Evolutionary conservation across 2,329 filamentous ascomycete species (phyloP), one percentile per base, ranked within the genome.

Genomic region (Fusarium scirpi): DNA sequence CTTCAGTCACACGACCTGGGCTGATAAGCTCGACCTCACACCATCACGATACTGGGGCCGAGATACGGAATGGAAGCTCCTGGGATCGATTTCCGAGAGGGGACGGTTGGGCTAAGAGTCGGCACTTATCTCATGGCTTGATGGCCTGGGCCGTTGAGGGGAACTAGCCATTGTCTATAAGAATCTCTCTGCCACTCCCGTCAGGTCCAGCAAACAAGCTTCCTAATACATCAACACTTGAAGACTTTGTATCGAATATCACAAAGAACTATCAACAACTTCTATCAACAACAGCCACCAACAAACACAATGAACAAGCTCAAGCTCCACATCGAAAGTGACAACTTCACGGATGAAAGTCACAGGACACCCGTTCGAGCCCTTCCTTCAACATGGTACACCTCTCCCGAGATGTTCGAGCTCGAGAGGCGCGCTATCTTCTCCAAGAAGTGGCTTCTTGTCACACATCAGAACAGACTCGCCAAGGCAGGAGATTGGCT

Each of bases 381-480:
- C 29, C 77, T 88, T 2, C 86, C 86, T 3, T 80, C 51, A 8
- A 83, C 83, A 20, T 88, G 85, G 86, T 88, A 85, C 73, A 80
- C 78, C 11, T 84, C 83, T 3, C 75, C 78, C 10, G 83, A 84
- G 56, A 85, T 88, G 80, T 88, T 85, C 69, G 82, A 88, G 70
- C 83, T 89, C 0, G 87, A 89, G 73, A 79, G 83, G 15, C 82
- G 86, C 18, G 84, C 86, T 38, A 85, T 88, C 72, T 89, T 88
- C 74, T 88, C 86, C 30, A 82, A 82, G 66, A 83, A 84, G 69
- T 88, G 86, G 86, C 79, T 86, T 24, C 82, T 87, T 47, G 82
- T 85, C 34, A 88, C 87, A 55, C 82, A 89, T 80, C 78, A 82
- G 67, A 80, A 80, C 58, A 81, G 86, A 58, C 78, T 89, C 32